Base-by-base conservation (phyloP, 1,284 basidiomycete genomes). In the Cystobasidium sp. region DNA sequence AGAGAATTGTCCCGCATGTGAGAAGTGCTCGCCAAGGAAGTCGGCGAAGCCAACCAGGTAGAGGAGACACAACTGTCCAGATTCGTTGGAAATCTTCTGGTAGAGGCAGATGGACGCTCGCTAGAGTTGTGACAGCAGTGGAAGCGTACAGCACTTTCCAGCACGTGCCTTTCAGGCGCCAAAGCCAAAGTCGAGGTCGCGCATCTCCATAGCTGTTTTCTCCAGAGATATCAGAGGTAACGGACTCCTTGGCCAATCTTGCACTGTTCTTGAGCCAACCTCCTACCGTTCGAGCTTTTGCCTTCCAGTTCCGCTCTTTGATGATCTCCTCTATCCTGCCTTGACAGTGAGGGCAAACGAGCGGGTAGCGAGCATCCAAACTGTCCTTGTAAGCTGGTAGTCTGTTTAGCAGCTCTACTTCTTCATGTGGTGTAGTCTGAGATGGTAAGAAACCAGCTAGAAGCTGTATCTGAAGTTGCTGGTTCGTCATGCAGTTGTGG, bases 401-500 rank as follows among this genome's bases (percentile, higher is more conserved):
- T 75, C 85, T 84, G 49, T 86, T 86, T 9, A 90, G 82, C 14
- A 91, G 87, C 31, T 83, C 82, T 41, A 85, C 82, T 78, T 92
- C 53, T 62, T 65, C 59, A 39, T 75, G 52, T 6, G 31, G n/a
- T 18, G 74, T 63, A 24, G 46, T 55, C 20, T 78, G 69, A 37
- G 68, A 53, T 16, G 93, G 93, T 0, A 95, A 86, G 81, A 95
- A 97, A 78, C 91, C 93, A 5, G 92, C 91, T 39, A 96, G 84
- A 68, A 97, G 86, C 81, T 94, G 92, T 76, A 92, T 85, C 66
- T 93, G 85, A 41, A 97, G 86, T 82, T 88, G 90, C 80, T 96
- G 92, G 82, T 96, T 96, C n/a, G 91, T 91, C 76, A 90, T 88
- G 81, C 94, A 96, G 12, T 87, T 88, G 77, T 90, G 88, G 81